Evolutionary conservation across 2,329 filamentous ascomycete genomes (phyloP), one percentile per base, ranked within the genome.

Genomic region (Xylaria sp.): DNA sequence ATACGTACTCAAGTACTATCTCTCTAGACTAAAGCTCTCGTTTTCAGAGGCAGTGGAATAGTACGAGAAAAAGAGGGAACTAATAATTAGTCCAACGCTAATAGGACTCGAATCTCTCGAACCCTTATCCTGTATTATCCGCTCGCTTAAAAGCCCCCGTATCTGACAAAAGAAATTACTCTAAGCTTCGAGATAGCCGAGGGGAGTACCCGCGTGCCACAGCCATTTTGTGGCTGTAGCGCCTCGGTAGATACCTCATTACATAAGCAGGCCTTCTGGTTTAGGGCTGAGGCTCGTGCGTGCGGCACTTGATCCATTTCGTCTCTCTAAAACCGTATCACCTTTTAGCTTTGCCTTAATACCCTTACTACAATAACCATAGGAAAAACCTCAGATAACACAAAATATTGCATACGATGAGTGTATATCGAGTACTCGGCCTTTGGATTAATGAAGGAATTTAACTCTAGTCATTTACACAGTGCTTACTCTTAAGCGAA

Each of bases 221-320:
- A 53, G 49, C 26, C 49, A n/a, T 6, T 7, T 31, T n/a, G 49
- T 31, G 49, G 49, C 49, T 53, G 17, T 53, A 17, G 49, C 9
- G 26, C 49, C 49, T 33, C 13, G 48, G 9, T n/a, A 28, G 15
- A 33, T 5, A 46, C n/a, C 10, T 11, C 20, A 49, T 26, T 49
- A 49, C 23, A 28, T 49, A 49, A 49, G 13, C 38, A 33, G 2
- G 10, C 13, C n/a, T 26, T 26, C 10, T 26, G 1, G 23, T 23
- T 49, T 51, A 51, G 48, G 26, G 48, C 49, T 31, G 26, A n/a
- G 49, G 49, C 49, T 53, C 15, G 26, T 53, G 15, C 49, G 26
- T 53, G 7, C 42, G 42, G 42, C 15, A 26, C 26, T 13, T 11
- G 46, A 49, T 49, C 46, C 23, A 28, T 23, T 28, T 13, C 20